A percentile compares a stretch with the other conserved stretches of the same genome.
Evolutionary conservation across 192 early-diverging fungal genomes (phyloP).

Genomic region (Thamnidium elegans): DNA sequence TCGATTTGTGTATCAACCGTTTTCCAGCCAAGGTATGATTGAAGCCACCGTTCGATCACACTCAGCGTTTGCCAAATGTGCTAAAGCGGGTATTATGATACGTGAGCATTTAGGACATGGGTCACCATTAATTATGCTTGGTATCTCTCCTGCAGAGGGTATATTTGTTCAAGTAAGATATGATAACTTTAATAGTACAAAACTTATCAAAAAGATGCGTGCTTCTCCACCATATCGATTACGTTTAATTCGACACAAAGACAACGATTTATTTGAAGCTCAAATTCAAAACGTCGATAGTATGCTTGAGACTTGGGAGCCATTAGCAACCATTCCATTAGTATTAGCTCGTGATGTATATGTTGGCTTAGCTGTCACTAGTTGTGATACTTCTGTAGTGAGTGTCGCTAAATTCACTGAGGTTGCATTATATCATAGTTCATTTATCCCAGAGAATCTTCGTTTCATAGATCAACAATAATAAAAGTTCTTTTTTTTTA

Average conservation of each 20-base stretch:
- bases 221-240: conserved; percentile 24
- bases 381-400: conserved; percentile 28
- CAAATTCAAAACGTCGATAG: not conserved
- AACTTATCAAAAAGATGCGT: conserved; percentile 17
- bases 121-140: conserved; percentile 24
- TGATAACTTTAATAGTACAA: conserved; percentile 4
- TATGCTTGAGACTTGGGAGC: conserved; percentile 8
- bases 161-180: conserved; percentile 23
- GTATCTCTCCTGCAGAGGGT: conserved; percentile 28
- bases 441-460: not conserved
- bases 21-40: not conserved
- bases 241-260: conserved; percentile 5
- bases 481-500: not conserved
- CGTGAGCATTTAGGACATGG: conserved; percentile 27
- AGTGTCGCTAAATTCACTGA: conserved; percentile 32
- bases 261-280: conserved; percentile 12
- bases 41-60: conserved; percentile 20
- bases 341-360: conserved; percentile 24
- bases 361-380: conserved; percentile 27
- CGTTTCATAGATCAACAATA: conserved; percentile 15
- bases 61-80: conserved; percentile 29
- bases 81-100: conserved; percentile 34
- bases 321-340: not conserved
- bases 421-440: conserved; percentile 13
- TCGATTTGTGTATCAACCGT: conserved; percentile 26